Evolutionary conservation across 1,139 yeast species (phyloP), one percentile per base, ranked within the genome.

Genomic region (Candida labiduridarum): DNA sequence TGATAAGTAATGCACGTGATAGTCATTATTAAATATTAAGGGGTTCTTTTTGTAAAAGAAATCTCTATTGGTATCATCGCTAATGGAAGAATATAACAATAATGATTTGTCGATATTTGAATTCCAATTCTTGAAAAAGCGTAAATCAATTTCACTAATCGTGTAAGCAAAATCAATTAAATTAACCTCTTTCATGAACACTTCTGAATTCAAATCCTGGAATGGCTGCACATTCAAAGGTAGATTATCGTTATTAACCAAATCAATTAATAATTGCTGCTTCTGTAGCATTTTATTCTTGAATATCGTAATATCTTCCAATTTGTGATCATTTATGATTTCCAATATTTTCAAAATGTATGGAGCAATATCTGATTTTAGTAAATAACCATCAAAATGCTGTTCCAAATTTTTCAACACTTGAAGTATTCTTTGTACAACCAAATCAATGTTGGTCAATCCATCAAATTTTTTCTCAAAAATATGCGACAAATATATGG

Each of bases 1-100:
- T 5, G 96, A 88, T 53, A 92, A 68, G 64, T 87, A 90, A 64
- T 92, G 97, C 38, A 88, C 77, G 58, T 87, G 87, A 27, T 71
- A 66, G 22, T 76, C 74, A 46, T 88, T 82, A 62, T 87, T 87
- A 71, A 90, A 91, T 11, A 90, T 77, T 46, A 76, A 65, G 1
- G 80, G 78, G 52, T 75, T 77, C 56, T 72, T 74, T 56, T 73
- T 74, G 62, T 74, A 74, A 51, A 74, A 70, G 45, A 58, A 59
- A 51, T 73, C 76, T 15, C 52, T 49, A n/a, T 59, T 52, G 1
- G 61, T 52, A 27, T 44, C 46, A 22, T 48, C 46, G 19, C 57
- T 56, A 25, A 73, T 62, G 1, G 73, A 63, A 2, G 74, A 66
- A 48, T 59, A 61, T 30, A 76, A 60, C 48, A 76, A 62, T 43